Evolutionary conservation across 495 filamentous ascomycete genomes (phyloP).

Genomic region (Lophium mytilinum): DNA sequence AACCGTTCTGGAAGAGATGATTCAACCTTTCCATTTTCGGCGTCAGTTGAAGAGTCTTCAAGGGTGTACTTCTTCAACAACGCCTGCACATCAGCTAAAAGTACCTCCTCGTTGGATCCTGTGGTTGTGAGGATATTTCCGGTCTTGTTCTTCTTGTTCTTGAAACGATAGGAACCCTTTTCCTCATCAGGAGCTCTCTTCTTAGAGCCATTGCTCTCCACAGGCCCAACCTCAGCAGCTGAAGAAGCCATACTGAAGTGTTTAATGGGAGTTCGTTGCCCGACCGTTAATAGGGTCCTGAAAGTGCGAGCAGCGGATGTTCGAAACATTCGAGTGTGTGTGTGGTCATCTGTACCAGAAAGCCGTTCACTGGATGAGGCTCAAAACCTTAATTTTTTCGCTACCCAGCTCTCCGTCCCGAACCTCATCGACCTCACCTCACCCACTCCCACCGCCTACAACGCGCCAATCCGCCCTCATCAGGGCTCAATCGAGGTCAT

Average conservation of each 20-base stretch:
- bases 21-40: background rate
- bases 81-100: slow-evolving; percentile 59
- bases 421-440: background rate
- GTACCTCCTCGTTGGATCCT: slow-evolving; percentile 63
- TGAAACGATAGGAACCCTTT: slow-evolving; percentile 31
- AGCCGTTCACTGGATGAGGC: background rate
- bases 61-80: slow-evolving; percentile 50
- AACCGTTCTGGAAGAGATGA: slow-evolving; percentile 55
- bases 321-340: slow-evolving; percentile 6
- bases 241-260: slow-evolving; percentile 19
- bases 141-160: slow-evolving; percentile 51
- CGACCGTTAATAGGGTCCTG: slow-evolving; percentile 5
- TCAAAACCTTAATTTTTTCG: background rate
- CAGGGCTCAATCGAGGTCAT: background rate
- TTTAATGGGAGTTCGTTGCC: background rate
- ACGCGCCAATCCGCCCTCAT: background rate
- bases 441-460: background rate
- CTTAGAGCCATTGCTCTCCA: slow-evolving; percentile 18
- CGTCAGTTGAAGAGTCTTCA: slow-evolving; percentile 27
- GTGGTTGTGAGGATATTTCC: slow-evolving; percentile 40
- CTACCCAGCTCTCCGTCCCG: background rate
- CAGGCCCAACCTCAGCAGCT: slow-evolving; percentile 12
- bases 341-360: background rate
- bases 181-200: slow-evolving; percentile 30
- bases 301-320: slow-evolving; percentile 3